Percentiles rank a stretch among this genome's conserved stretches.
These are phyloP conservation scores for Kokia cookei DNA, from an alignment of 441 rosid species.

Conservation along the genomic window DNA sequence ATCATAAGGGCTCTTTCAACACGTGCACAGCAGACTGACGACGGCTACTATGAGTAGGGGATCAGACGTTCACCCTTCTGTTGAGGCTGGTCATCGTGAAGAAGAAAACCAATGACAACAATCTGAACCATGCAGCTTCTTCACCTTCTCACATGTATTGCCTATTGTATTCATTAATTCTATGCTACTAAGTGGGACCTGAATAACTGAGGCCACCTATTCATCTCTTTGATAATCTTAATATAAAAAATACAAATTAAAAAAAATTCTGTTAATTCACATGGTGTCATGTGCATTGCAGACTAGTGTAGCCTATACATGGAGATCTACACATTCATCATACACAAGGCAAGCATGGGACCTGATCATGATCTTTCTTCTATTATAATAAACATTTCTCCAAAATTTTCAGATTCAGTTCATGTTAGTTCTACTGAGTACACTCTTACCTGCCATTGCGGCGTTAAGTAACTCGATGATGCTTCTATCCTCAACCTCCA, in stretches of 20 bases:
- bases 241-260: not conserved
- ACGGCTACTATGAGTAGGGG: not conserved
- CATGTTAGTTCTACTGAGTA: not conserved
- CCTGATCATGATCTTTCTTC: constrained; percentile 3
- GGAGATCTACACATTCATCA: not conserved
- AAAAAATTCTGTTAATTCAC: constrained; percentile 7
- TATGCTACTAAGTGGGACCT: constrained; percentile 14
- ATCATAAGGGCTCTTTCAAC: no score
- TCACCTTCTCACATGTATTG: constrained; percentile 23
- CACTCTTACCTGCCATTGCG: not conserved
- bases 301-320: constrained; percentile 5
- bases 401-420: constrained; percentile 4
- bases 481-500: not conserved
- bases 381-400: not conserved
- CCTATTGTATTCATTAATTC: constrained; percentile 19
- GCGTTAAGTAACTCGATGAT: not conserved
- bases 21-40: no score
- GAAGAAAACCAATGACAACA: not conserved
- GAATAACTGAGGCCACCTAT: not conserved
- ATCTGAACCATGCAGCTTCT: constrained; percentile 29
- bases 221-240: not conserved
- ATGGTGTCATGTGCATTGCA: constrained; percentile 12
- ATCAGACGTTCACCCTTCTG: not conserved
- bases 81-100: not conserved
- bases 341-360: constrained; percentile 1